Percentiles rank a stretch among this genome's conserved stretches.
phyloP scores from a whole-genome alignment of 2,329 filamentous ascomycete genomes.

The Trichoderma sp. region DNA sequence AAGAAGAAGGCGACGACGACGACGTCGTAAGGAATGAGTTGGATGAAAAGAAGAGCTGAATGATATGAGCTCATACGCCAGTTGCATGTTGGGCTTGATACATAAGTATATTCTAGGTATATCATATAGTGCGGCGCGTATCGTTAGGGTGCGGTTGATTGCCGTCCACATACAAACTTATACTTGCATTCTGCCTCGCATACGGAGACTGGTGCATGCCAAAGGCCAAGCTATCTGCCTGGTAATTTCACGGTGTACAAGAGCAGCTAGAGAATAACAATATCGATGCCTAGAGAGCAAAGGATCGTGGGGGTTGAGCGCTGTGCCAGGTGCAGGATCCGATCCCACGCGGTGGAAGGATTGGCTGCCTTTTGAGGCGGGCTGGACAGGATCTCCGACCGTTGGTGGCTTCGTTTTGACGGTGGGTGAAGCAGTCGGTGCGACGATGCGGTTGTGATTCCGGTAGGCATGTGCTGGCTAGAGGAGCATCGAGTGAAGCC shows the following conservation, averaged over 20 bases:
- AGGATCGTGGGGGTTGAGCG: no score
- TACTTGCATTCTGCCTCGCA: no score
- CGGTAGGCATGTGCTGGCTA: no score
- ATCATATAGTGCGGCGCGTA: constrained; percentile 5
- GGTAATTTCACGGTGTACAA: no score
- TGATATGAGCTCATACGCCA: not conserved
- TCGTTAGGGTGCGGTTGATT: not conserved
- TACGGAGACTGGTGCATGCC: no score
- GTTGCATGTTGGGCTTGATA: not conserved
- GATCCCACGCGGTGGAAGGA: not conserved
- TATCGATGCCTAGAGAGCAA: no score
- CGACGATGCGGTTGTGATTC: not conserved
- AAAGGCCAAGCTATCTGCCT: no score
- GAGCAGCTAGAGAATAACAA: no score
- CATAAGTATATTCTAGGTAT: not conserved
- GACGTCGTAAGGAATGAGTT: constrained; percentile 35
- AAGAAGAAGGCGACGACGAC: constrained; percentile 43
- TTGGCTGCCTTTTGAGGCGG: not conserved
- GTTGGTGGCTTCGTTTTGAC: constrained; percentile 14
- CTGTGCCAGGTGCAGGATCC: no score
- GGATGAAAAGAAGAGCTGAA: not conserved
- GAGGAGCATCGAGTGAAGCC: not conserved
- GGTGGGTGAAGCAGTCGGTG: not conserved
- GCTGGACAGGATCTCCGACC: not conserved
- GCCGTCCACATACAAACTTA: not conserved